These are phyloP conservation scores for Lachnellula cervina DNA, from an alignment of 2,329 filamentous ascomycete genomes.

Conservation along the genomic window DNA sequence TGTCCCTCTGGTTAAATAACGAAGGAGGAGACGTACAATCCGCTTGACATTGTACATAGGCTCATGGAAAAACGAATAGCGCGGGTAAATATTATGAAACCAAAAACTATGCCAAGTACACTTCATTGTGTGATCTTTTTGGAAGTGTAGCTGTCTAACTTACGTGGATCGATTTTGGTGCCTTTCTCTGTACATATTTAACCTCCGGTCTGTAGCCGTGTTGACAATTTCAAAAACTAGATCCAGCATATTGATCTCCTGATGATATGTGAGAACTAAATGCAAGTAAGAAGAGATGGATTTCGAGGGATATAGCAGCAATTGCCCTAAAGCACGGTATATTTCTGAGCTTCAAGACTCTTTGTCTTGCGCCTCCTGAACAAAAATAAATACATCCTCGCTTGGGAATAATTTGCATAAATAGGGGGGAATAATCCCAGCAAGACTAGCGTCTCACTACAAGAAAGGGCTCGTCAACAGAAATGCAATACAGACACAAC, in stretches of 20 bases:
- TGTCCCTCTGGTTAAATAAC: conserved; percentile 23
- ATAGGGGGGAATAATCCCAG: too few species aligned
- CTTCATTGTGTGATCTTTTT: conserved; percentile 14
- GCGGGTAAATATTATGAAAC: conserved; percentile 13
- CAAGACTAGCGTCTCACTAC: too few species aligned
- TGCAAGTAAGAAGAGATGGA: not conserved
- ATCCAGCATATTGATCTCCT: too few species aligned
- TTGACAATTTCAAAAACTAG: too few species aligned
- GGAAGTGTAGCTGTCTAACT: not conserved
- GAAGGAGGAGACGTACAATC: not conserved
- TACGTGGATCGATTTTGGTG: conserved; percentile 8
- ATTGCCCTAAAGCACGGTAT: too few species aligned
- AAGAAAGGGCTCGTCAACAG: too few species aligned
- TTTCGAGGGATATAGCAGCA: too few species aligned
- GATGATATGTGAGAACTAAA: not conserved
- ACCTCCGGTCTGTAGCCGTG: not conserved
- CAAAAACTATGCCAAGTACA: not conserved
- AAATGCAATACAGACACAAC: too few species aligned
- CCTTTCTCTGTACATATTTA: conserved; percentile 20
- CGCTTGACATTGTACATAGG: not conserved
- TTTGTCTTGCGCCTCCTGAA: too few species aligned
- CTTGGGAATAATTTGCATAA: too few species aligned
- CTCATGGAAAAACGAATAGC: not conserved
- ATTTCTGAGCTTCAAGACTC: too few species aligned
- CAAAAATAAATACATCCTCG: too few species aligned